Conservation (phyloP, 2,329 filamentous ascomycete genomes). For the Leptographium lundbergii region DNA sequence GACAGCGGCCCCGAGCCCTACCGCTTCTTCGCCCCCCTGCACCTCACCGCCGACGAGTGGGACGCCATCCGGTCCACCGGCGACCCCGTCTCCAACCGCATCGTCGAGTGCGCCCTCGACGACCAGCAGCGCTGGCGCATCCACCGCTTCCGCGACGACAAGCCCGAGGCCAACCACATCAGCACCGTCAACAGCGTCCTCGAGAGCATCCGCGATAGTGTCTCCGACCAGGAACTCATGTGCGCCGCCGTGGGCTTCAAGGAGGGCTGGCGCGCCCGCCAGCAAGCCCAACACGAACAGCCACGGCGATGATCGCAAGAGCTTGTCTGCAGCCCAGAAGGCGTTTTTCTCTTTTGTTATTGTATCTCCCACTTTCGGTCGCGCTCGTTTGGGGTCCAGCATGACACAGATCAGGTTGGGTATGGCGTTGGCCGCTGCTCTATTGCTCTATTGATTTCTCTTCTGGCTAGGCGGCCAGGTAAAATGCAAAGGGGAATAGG, state of each 20-base stretch:
- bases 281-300: constrained; percentile 19
- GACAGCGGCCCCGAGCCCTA: constrained; percentile 39
- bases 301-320: neutral
- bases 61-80: constrained; percentile 60
- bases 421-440: neutral
- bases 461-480: neutral
- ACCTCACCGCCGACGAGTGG: constrained; percentile 70
- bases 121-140: constrained; percentile 66
- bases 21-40: constrained; percentile 52
- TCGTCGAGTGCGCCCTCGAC: constrained; percentile 85
- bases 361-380: neutral
- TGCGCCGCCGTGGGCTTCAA: constrained; percentile 57
- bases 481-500: neutral
- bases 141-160: constrained; percentile 86
- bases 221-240: constrained; percentile 72
- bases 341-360: neutral
- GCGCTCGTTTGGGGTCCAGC: neutral
- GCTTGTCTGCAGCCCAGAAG: neutral
- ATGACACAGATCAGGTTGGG: neutral
- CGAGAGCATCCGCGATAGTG: constrained; percentile 76
- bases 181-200: constrained; percentile 75
- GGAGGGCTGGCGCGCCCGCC: constrained; percentile 63
- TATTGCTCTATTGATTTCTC: neutral
- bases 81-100: constrained; percentile 69
- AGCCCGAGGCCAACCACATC: constrained; percentile 80